phyloP scores from a whole-genome alignment of 345 rosid genomes.

The Moricandia moricandioides region DNA sequence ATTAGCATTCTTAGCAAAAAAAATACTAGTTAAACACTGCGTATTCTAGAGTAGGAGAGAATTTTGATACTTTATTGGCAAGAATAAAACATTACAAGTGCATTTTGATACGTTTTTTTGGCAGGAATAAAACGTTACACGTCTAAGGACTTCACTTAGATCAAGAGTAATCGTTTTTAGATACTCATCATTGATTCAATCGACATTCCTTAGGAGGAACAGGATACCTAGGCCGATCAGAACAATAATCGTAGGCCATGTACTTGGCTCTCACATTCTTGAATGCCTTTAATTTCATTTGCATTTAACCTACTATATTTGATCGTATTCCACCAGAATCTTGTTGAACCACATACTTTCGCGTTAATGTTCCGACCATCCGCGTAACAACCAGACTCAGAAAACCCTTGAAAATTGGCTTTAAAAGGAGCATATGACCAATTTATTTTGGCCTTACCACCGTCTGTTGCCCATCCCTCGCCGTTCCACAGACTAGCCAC shows the following conservation, averaged over 20 bases:
- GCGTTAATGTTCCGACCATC: background rate
- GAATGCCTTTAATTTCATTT: background rate
- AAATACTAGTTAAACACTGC: background rate
- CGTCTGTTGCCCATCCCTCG: conserved; percentile 59
- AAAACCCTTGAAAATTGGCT: conserved; percentile 49
- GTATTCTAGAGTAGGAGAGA: background rate
- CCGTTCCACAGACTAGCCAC: conserved; percentile 70
- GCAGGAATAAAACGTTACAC: background rate
- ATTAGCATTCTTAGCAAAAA: background rate
- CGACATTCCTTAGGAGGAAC: conserved; percentile 17
- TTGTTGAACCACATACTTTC: background rate
- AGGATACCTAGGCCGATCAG: conserved; percentile 6
- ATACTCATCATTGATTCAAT: conserved; percentile 22
- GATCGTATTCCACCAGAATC: conserved; percentile 54
- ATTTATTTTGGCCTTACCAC: conserved; percentile 53
- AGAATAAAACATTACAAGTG: background rate
- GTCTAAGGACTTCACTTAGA: background rate
- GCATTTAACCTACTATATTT: conserved; percentile 21
- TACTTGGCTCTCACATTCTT: conserved; percentile 26
- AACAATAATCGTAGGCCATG: conserved; percentile 29
- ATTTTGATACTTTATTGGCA: background rate
- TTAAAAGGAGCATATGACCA: conserved; percentile 61
- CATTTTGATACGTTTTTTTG: background rate
- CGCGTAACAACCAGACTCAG: conserved; percentile 42
- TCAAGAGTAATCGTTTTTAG: background rate